A percentile compares a stretch with the other conserved stretches of the same genome.
phyloP scores from a whole-genome alignment of 2,329 filamentous ascomycete genomes.

The Sporothrix humicola region DNA sequence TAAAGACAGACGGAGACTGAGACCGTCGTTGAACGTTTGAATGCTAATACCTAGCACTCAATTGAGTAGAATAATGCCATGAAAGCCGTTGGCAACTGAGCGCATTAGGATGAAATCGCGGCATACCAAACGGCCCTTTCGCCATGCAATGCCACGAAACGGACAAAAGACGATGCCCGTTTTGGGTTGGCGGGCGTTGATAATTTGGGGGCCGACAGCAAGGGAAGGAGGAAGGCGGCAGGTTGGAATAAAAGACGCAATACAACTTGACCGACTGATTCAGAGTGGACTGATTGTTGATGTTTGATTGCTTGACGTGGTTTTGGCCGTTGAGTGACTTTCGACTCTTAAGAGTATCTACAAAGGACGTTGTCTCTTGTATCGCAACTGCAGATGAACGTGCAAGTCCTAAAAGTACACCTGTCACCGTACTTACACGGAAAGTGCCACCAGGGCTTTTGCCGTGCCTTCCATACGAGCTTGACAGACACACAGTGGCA shows the following conservation, averaged over 20 bases:
- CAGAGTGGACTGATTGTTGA: neutral
- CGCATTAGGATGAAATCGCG: neutral
- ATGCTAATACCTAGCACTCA: neutral
- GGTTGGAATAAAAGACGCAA: constrained; percentile 19
- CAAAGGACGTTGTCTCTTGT: too few species aligned
- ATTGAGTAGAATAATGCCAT: neutral
- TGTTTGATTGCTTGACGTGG: neutral
- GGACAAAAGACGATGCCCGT: neutral
- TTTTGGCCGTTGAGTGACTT: neutral
- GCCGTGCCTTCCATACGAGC: constrained; percentile 14
- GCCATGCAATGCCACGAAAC: constrained; percentile 16
- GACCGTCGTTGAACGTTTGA: neutral
- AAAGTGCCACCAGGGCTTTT: neutral
- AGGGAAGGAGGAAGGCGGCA: neutral
- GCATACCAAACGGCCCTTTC: constrained; percentile 7
- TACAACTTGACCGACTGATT: neutral
- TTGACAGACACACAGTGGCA: neutral
- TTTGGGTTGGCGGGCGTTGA: constrained; percentile 11
- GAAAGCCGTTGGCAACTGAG: neutral
- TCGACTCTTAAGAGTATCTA: too few species aligned
- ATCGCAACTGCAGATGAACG: too few species aligned
- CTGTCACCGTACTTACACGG: neutral
- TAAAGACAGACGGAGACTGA: neutral
- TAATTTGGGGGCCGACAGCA: neutral
- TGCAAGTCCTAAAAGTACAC: neutral